These are phyloP conservation scores for Didymella exigua DNA, from an alignment of 2,329 filamentous ascomycete species.

Conservation along the genomic window DNA sequence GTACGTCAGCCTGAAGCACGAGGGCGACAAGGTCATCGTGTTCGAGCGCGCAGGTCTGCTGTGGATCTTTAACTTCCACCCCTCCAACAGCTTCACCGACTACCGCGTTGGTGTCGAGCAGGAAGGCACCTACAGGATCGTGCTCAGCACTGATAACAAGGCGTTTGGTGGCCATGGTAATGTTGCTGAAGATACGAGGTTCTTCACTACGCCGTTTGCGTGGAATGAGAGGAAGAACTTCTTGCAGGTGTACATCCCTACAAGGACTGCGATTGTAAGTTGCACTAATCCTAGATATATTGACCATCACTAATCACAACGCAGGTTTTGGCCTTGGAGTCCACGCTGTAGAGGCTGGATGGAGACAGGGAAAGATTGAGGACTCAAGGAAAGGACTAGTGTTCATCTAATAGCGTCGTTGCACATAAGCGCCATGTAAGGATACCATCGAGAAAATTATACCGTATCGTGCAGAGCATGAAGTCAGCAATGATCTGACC, in stretches of 20 bases:
- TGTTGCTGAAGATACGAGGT: slow-evolving; percentile 78
- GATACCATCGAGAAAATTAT: slow-evolving; percentile 13
- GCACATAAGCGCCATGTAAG: background rate
- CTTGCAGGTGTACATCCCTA: slow-evolving; percentile 88
- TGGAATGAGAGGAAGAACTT: slow-evolving; percentile 94
- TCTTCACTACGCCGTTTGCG: slow-evolving; percentile 87
- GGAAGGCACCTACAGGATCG: slow-evolving; percentile 82
- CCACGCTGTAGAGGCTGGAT: slow-evolving; percentile 27
- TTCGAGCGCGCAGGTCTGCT: slow-evolving; percentile 91
- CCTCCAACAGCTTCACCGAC: slow-evolving; percentile 81
- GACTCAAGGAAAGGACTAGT: background rate
- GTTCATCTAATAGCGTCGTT: slow-evolving; percentile 5
- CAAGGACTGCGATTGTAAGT: slow-evolving; percentile 79
- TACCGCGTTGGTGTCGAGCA: slow-evolving; percentile 89
- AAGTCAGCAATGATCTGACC: background rate
- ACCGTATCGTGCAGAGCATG: slow-evolving; percentile 6
- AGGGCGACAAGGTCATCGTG: slow-evolving; percentile 90
- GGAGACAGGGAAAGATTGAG: background rate
- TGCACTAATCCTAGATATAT: background rate
- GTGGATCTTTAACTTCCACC: slow-evolving; percentile 97
- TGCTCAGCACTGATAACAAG: slow-evolving; percentile 79
- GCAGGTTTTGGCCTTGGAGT: slow-evolving; percentile 38
- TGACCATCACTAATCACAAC: slow-evolving; percentile 15
- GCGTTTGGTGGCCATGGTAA: slow-evolving; percentile 80
- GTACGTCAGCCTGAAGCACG: slow-evolving; percentile 92